Percentiles rank a stretch among this genome's conserved stretches.
Conservation (phyloP, 305 asterid species). For the Petunia hybrid region DNA sequence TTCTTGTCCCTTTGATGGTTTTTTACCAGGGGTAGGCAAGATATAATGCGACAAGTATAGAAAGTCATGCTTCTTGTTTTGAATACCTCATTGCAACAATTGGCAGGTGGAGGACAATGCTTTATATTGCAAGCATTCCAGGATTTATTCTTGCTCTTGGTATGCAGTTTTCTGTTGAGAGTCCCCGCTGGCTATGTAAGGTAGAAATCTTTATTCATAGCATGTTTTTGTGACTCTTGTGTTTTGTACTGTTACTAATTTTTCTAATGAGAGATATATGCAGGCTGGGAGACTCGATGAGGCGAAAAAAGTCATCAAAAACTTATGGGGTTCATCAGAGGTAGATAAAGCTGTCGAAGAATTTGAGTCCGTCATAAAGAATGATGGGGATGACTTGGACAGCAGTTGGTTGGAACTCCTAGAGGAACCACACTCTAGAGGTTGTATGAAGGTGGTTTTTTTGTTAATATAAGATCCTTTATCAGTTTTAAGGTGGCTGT, state of each 20-base stretch:
- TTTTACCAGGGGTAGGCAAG: neutral
- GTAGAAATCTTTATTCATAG: slow-evolving; percentile 44
- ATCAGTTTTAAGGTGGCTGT: neutral
- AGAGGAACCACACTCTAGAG: slow-evolving; percentile 89
- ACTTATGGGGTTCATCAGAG: slow-evolving; percentile 72
- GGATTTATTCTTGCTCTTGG: slow-evolving; percentile 76
- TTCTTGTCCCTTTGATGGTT: slow-evolving; percentile 23
- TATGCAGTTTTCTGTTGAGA: slow-evolving; percentile 86
- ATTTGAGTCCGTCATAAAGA: slow-evolving; percentile 66
- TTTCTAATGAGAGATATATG: slow-evolving; percentile 23
- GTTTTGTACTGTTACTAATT: slow-evolving; percentile 24
- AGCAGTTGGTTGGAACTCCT: slow-evolving; percentile 85
- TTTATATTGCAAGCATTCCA: slow-evolving; percentile 71
- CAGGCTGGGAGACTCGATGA: slow-evolving; percentile 78
- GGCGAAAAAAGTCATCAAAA: slow-evolving; percentile 66
- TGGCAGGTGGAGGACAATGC: slow-evolving; percentile 85
- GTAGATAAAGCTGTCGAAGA: slow-evolving; percentile 76
- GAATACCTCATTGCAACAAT: slow-evolving; percentile 25
- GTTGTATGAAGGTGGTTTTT: slow-evolving; percentile 66
- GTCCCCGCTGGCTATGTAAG: slow-evolving; percentile 95
- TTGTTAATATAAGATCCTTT: slow-evolving; percentile 38
- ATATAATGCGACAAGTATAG: slow-evolving; percentile 12
- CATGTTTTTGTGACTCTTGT: slow-evolving; percentile 32
- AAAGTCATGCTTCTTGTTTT: neutral
- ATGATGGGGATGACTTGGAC: slow-evolving; percentile 72